phyloP scores from a whole-genome alignment of 2,329 filamentous ascomycete species.

The Leptographium flavum region DNA sequence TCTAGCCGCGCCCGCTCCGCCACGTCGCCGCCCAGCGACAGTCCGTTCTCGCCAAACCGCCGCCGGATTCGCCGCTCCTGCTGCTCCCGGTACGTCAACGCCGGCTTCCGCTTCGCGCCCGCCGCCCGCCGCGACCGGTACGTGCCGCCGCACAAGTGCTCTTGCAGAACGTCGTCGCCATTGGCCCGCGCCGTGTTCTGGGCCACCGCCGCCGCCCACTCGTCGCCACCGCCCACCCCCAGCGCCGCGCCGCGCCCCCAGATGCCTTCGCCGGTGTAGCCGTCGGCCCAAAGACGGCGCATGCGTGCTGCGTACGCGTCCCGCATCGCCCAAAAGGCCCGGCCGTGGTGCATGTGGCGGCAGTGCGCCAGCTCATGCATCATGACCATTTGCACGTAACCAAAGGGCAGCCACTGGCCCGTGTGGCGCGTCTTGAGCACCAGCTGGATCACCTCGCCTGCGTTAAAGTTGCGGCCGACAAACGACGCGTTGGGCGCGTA shows the following conservation, averaged over 20 bases:
- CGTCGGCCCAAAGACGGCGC: slow-evolving; percentile 51
- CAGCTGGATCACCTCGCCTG: slow-evolving; percentile 73
- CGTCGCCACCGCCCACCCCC: slow-evolving; percentile 33
- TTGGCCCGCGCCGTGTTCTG: slow-evolving; percentile 32
- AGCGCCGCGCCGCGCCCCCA: slow-evolving; percentile 63
- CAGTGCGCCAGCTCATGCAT: slow-evolving; percentile 85
- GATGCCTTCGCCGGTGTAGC: slow-evolving; percentile 68
- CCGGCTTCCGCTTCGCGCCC: slow-evolving; percentile 27
- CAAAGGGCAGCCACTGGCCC: slow-evolving; percentile 63
- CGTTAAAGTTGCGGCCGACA: slow-evolving; percentile 80
- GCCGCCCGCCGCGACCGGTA: slow-evolving; percentile 40
- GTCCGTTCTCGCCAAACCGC: slow-evolving; percentile 62
- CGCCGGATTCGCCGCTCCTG: slow-evolving; percentile 58
- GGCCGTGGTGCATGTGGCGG: slow-evolving; percentile 82
- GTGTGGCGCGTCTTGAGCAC: slow-evolving; percentile 55
- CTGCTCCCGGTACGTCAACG: slow-evolving; percentile 53
- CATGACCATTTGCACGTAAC: slow-evolving; percentile 88
- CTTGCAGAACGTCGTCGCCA: slow-evolving; percentile 30
- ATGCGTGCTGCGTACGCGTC: slow-evolving; percentile 61
- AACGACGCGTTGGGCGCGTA: slow-evolving; percentile 72
- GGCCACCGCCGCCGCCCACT: slow-evolving; percentile 22
- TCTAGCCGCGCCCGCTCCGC: slow-evolving; percentile 51
- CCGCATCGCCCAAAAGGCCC: slow-evolving; percentile 66
- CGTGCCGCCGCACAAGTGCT: slow-evolving; percentile 71
- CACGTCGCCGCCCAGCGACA: slow-evolving; percentile 56